Conservation (phyloP, 805 yeast species). For the Yarrowia deformans region DNA sequence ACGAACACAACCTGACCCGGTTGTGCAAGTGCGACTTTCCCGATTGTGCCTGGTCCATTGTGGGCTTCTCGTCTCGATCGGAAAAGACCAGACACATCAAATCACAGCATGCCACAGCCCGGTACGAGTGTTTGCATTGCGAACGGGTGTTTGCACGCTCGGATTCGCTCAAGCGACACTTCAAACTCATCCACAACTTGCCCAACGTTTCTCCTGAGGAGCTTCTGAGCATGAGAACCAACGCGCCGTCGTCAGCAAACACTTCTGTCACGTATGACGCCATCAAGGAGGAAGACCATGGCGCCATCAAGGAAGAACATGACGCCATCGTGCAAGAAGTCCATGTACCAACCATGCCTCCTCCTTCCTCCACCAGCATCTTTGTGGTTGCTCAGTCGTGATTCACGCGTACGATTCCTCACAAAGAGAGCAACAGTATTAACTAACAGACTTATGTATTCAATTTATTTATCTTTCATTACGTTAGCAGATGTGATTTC, state of each 20-base stretch:
- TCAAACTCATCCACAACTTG: constrained; percentile 33
- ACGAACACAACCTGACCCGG: constrained; percentile 29
- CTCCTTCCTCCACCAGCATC: background rate
- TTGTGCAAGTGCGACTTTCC: constrained; percentile 31
- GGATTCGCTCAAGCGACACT: constrained; percentile 34
- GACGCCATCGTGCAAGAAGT: too few relatives aligned
- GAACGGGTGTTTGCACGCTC: constrained; percentile 18
- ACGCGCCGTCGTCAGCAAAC: background rate
- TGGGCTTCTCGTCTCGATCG: constrained; percentile 33
- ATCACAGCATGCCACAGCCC: constrained; percentile 9
- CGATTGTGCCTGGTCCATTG: constrained; percentile 35
- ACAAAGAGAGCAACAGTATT: background rate
- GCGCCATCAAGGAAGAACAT: background rate
- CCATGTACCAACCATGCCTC: constrained; percentile 8
- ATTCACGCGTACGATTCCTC: background rate
- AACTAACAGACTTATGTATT: constrained; percentile 16
- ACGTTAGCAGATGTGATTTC: too few relatives aligned
- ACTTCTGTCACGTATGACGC: background rate
- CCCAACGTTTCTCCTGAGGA: background rate
- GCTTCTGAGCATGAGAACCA: background rate
- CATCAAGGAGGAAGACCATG: background rate
- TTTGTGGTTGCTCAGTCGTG: background rate
- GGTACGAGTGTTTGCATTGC: constrained; percentile 10
- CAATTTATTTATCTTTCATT: constrained; percentile 1
- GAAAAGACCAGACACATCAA: constrained; percentile 35